Evolutionary conservation across 1,284 basidiomycete species (phyloP), one percentile per base, ranked within the genome.

Genomic region (Xerocomus amazonicus): DNA sequence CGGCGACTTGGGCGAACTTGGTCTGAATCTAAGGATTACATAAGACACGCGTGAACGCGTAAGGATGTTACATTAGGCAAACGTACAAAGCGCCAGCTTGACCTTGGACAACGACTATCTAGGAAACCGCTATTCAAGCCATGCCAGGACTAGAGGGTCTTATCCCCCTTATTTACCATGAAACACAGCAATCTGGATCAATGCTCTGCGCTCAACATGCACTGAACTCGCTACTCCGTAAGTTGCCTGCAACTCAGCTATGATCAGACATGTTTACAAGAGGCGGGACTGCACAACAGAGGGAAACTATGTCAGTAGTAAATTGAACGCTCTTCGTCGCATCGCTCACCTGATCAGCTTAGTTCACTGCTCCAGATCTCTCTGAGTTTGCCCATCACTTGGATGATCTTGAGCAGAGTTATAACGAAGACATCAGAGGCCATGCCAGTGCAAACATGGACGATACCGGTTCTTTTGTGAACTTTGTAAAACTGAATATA

Each of bases 201-300:
- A 88, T 87, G 80, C 78, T 91, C 38, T 92, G 90, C 63, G 89
- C 88, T n/a, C 89, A 91, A 60, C 87, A 92, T 69, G 87, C 89
- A 12, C 72, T 92, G 31, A 92, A 92, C 63, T 79, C 80, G 13
- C 72, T 92, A n/a, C 72, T 91, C 35, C 88, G 87, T 90, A 56
- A 44, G 58, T 59, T 35, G 29, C 40, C 43, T 42, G 40, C 38
- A 34, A 51, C 45, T 43, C 19, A 37, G 19, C 19, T 26, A 41
- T 43, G 43, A 48, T 56, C 35, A 40, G 45, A 32, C 37, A 47
- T 50, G 50, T 44, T 49, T 31, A 53, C 44, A 13, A 19, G 34
- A 38, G 5, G 26, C 42, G 23, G n/a, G 54, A 16, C 47, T 52
- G 12, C 26, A 29, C 59, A 53, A 40, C 59, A 87, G 85, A 90